Evolutionary conservation across 805 yeast genomes (phyloP).

Genomic region (Candida morakotiae): DNA sequence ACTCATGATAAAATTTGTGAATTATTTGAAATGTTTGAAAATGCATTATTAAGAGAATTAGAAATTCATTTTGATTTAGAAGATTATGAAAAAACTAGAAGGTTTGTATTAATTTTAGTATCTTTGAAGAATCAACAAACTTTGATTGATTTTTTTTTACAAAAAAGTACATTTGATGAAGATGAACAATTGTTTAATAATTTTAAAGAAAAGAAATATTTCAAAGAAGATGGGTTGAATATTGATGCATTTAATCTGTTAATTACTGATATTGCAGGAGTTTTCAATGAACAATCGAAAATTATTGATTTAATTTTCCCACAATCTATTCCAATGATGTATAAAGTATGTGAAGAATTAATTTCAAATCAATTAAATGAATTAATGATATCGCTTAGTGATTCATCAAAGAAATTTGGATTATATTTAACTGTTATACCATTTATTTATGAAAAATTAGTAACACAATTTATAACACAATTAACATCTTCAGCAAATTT

Average conservation of each 20-base stretch:
- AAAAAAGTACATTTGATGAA: conserved; percentile 38
- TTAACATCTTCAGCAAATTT: conserved; percentile 29
- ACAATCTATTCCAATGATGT: conserved; percentile 41
- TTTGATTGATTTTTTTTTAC: conserved; percentile 40
- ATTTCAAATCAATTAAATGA: conserved; percentile 37
- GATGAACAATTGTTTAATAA: conserved; percentile 24
- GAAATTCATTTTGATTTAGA: conserved; percentile 51
- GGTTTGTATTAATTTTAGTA: conserved; percentile 32
- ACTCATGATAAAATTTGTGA: conserved; percentile 46
- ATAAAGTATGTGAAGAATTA: conserved; percentile 44
- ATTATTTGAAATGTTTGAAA: conserved; percentile 64
- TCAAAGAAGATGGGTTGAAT: conserved; percentile 9
- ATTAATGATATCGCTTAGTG: conserved; percentile 22
- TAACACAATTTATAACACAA: conserved; percentile 19
- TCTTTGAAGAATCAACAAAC: conserved; percentile 39
- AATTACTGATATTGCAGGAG: conserved; percentile 24
- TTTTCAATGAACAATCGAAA: conserved; percentile 34
- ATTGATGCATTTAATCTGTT: conserved; percentile 19
- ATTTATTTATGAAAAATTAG: conserved; percentile 27
- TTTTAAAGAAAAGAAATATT: conserved; percentile 22
- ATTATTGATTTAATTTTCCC: conserved; percentile 45
- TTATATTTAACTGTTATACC: conserved; percentile 38
- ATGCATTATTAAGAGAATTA: conserved; percentile 64
- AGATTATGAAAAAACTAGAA: conserved; percentile 37
- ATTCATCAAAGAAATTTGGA: conserved; percentile 21